phyloP scores from a whole-genome alignment of 768 basidiomycete genomes.

The Pisolithus marmoratus region DNA sequence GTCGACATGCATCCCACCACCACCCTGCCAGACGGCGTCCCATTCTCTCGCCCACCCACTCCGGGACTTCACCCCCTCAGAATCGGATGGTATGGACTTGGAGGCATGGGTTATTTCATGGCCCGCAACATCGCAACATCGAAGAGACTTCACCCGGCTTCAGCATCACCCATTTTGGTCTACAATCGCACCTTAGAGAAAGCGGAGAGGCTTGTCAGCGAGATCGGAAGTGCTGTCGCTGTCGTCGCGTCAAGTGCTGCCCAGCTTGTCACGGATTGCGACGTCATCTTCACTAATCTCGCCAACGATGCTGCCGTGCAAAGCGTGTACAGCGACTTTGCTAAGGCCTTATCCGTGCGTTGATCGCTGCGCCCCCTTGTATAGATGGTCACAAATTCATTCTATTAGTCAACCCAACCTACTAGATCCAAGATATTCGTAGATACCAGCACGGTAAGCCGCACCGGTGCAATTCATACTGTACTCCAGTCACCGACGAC shows the following conservation, averaged over 20 bases:
- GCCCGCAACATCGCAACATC: constrained; percentile 70
- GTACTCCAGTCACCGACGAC: constrained; percentile 5
- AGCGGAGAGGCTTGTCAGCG: constrained; percentile 49
- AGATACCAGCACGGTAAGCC: constrained; percentile 77
- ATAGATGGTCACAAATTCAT: constrained; percentile 2
- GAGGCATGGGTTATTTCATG: constrained; percentile 73
- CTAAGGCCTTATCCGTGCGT: constrained; percentile 51
- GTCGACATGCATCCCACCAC: constrained; percentile 1
- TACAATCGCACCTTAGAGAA: constrained; percentile 73
- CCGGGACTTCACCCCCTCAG: constrained; percentile 35
- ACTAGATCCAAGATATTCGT: constrained; percentile 68
- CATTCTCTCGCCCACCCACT: constrained; percentile 58
- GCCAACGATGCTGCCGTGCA: constrained; percentile 67
- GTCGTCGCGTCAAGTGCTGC: constrained; percentile 50
- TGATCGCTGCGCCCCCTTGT: not conserved
- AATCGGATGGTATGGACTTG: constrained; percentile 46
- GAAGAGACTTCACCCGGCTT: constrained; percentile 31
- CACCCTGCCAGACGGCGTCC: constrained; percentile 22
- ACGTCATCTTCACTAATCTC: constrained; percentile 73
- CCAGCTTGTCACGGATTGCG: constrained; percentile 60
- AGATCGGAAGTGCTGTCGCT: constrained; percentile 49
- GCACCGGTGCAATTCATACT: not conserved
- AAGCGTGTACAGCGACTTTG: constrained; percentile 55
- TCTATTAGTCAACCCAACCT: constrained; percentile 34
- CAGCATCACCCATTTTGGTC: constrained; percentile 52